These are phyloP conservation scores for Rubus idaeus DNA, from an alignment of 306 rosid genomes.

Conservation along the genomic window DNA sequence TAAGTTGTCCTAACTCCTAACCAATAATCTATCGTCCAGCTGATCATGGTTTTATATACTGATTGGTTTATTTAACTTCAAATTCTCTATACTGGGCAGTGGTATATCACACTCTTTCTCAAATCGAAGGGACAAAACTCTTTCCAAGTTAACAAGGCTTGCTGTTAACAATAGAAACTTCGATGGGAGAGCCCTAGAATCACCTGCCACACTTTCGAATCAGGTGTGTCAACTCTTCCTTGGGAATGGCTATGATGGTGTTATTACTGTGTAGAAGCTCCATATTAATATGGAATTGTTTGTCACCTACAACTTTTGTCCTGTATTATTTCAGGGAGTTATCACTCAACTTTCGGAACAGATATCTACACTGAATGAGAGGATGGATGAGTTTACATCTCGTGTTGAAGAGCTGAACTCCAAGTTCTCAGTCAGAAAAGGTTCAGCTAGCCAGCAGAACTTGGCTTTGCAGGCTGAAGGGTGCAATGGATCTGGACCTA, in stretches of 20 bases:
- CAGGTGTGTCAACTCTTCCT: conserved; percentile 53
- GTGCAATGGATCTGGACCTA: conserved; percentile 77
- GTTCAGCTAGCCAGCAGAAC: conserved; percentile 83
- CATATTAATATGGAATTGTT: background rate
- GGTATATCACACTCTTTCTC: conserved; percentile 71
- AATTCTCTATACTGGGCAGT: conserved; percentile 32
- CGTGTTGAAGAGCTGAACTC: conserved; percentile 88
- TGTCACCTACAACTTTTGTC: conserved; percentile 22
- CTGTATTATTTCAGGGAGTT: conserved; percentile 61
- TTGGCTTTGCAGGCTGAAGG: conserved; percentile 72
- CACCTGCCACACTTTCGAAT: conserved; percentile 70
- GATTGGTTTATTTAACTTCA: conserved; percentile 14
- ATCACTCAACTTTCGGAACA: conserved; percentile 95
- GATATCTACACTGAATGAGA: conserved; percentile 87
- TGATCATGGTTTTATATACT: conserved; percentile 3
- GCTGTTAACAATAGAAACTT: conserved; percentile 70
- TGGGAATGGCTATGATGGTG: background rate
- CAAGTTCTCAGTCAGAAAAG: conserved; percentile 49
- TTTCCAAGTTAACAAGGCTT: conserved; percentile 75
- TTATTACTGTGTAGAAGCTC: background rate
- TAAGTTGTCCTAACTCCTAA: background rate
- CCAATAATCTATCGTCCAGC: background rate
- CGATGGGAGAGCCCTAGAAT: conserved; percentile 67
- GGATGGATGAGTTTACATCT: conserved; percentile 96
- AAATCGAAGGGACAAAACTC: conserved; percentile 64